Conservation (phyloP, 345 rosid genomes). For the thale cress (Arabidopsis thaliana) region TAIR10.1 NC_003075.7:17065501-17066000, state of each 20-base stretch:
- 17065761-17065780: constrained; percentile 58
- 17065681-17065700: constrained; percentile 66
- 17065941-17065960: constrained; percentile 82
- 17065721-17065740: constrained; percentile 85
- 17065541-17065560: constrained; percentile 61
- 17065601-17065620: constrained; percentile 35
- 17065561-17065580: constrained; percentile 40
- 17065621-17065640: constrained; percentile 89
- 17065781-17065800: constrained; percentile 56
- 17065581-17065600: constrained; percentile 15
- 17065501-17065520: constrained; percentile 96
- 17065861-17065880: constrained; percentile 86
- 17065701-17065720: constrained; percentile 88
- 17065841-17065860: constrained; percentile 85
- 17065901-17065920: constrained; percentile 80
- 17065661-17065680: constrained; percentile 94
- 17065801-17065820: constrained; percentile 92
- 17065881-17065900: constrained; percentile 73
- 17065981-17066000: constrained; percentile 88
- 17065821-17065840: constrained; percentile 76
- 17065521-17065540: constrained; percentile 80
- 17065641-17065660: constrained; percentile 87
- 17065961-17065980: constrained; percentile 75
- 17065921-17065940: constrained; percentile 87
- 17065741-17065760: constrained; percentile 77